Evolutionary conservation across 495 filamentous ascomycete species (phyloP).

Genomic region (Xylaria grammica): DNA sequence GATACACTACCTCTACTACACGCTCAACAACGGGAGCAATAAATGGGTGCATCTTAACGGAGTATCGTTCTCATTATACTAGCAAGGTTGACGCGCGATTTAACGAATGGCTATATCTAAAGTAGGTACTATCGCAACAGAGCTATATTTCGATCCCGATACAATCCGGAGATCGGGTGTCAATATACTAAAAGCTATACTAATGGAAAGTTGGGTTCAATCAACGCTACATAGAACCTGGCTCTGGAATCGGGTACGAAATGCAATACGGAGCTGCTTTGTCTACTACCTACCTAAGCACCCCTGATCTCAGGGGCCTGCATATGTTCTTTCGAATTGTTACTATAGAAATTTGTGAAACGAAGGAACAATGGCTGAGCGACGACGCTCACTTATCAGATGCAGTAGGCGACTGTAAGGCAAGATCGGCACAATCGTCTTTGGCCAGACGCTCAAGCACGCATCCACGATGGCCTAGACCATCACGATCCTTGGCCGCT

Average conservation of each 20-base stretch:
- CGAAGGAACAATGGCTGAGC: neutral
- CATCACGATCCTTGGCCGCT: conserved; percentile 12
- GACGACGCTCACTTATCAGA: conserved; percentile 1
- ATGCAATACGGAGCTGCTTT: neutral
- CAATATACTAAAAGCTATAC: too few species aligned
- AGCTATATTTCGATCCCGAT: neutral
- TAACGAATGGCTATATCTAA: neutral
- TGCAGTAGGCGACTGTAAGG: neutral
- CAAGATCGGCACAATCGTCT: conserved; percentile 7
- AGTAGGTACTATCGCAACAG: neutral
- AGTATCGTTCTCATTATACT: neutral
- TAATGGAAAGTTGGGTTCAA: too few species aligned
- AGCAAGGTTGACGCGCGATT: neutral
- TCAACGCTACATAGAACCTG: too few species aligned
- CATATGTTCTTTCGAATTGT: neutral
- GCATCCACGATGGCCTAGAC: conserved; percentile 15
- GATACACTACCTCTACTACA: conserved; percentile 4
- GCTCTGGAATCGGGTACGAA: too few species aligned
- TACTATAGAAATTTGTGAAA: conserved; percentile 4
- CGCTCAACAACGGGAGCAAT: conserved; percentile 1
- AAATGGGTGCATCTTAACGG: conserved; percentile 3
- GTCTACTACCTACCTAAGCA: neutral
- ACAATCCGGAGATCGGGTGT: too few species aligned
- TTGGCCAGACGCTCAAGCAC: neutral
- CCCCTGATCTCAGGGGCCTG: neutral